Base-by-base conservation (phyloP, 2,329 filamentous ascomycete species). In the Xylariaceae sp. region DNA sequence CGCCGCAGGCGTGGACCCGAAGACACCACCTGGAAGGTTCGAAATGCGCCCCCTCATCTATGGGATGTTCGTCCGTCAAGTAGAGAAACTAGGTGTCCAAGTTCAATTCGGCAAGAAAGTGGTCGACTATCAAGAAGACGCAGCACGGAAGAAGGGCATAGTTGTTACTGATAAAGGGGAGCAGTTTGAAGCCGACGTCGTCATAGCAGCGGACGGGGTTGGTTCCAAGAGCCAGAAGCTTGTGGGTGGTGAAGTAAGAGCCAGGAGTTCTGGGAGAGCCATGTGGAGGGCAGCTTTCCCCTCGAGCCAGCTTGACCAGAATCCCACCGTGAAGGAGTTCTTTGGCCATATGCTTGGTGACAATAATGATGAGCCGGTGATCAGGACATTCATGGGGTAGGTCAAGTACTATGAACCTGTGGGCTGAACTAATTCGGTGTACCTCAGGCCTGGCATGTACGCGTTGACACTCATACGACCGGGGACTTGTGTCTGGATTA, bases 11-110 rank as follows among this genome's bases (percentile, higher is more conserved):
- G 59, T 69, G 47, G 66, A 70, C 47, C 66, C 63, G 2, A 71
- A 72, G 52, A 78, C 73, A 1, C 76, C 76, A 1, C 76, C 76
- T 3, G 76, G 76, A 12, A 73, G 74, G 14, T 80, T 80, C 60
- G 76, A 80, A 58, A 78, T 81, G 73, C 73, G 76, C 12, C 77
- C 76, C 4, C 69, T 78, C 2, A 71, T 80, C 14, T 80, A 80
- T 64, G 71, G 72, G 59, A 80, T 80, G 75, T 77, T 78, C 52
- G 69, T 78, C 14, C 67, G 64, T 47, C 72, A 76, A 45, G 71
- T 78, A 18, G 68, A 75, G 57, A 70, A 67, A 48, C 61, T 76
- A 22, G 73, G 74, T 0, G 73, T 79, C 18, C 61, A 71, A 7
- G 74, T 78, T 27, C 62, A 75, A 41, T 70, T 78, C 31, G 73